Percentiles rank a stretch among this genome's conserved stretches.
Conservation (phyloP, 2,329 filamentous ascomycete genomes). For the Aspergillus felis region DNA sequence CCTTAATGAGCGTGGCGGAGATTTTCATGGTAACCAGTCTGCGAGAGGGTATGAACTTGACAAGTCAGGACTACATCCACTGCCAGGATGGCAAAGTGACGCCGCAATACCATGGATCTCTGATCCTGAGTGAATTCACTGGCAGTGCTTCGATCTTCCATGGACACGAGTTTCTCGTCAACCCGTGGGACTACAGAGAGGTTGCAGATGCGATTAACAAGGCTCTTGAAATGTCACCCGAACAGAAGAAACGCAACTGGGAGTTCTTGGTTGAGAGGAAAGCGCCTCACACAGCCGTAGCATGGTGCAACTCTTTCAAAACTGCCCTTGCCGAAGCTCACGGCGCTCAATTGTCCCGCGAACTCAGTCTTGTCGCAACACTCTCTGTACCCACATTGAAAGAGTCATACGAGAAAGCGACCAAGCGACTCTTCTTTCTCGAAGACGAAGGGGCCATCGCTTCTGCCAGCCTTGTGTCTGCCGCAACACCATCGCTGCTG, state of each 20-base stretch:
- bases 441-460: slow-evolving; percentile 87
- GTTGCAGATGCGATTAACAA: slow-evolving; percentile 79
- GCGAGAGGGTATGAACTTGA: slow-evolving; percentile 94
- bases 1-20: slow-evolving; percentile 81
- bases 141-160: slow-evolving; percentile 82
- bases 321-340: slow-evolving; percentile 67
- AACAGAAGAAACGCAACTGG: slow-evolving; percentile 73
- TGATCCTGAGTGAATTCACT: slow-evolving; percentile 92
- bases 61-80: slow-evolving; percentile 85
- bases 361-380: slow-evolving; percentile 75
- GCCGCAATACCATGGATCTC: slow-evolving; percentile 74
- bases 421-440: slow-evolving; percentile 74
- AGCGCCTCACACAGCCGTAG: slow-evolving; percentile 71
- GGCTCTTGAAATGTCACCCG: slow-evolving; percentile 73
- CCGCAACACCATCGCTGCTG: slow-evolving; percentile 72
- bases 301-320: slow-evolving; percentile 73
- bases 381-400: slow-evolving; percentile 63
- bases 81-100: slow-evolving; percentile 77
- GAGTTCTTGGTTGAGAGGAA: slow-evolving; percentile 67
- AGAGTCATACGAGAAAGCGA: slow-evolving; percentile 61
- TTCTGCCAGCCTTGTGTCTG: slow-evolving; percentile 69
- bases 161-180: slow-evolving; percentile 75
- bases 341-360: slow-evolving; percentile 73
- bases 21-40: slow-evolving; percentile 89
- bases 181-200: slow-evolving; percentile 89